Conservation (phyloP, 306 rosid species). For the Rosa persica region DNA sequence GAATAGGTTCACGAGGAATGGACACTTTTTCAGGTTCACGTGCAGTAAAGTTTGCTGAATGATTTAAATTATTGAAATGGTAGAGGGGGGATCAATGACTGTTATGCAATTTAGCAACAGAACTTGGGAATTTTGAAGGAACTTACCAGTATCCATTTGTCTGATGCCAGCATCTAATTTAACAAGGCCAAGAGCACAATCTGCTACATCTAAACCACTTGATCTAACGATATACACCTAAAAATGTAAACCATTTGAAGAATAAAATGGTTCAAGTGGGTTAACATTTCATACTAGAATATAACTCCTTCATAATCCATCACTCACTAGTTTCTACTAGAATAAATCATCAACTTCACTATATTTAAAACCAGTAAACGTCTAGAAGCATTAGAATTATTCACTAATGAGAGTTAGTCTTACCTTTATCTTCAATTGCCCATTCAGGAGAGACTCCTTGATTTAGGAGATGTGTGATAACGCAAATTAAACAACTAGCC, state of each 20-base stretch:
- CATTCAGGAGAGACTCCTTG: background rate
- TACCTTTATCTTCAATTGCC: background rate
- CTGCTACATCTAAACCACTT: conserved; percentile 34
- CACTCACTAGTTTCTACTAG: background rate
- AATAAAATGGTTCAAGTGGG: background rate
- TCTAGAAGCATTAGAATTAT: background rate
- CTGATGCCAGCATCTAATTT: conserved; percentile 23
- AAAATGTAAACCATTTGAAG: conserved; percentile 3
- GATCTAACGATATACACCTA: conserved; percentile 59
- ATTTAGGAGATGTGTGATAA: background rate
- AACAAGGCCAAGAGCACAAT: conserved; percentile 45
- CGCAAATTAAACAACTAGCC: background rate
- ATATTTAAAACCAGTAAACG: background rate
- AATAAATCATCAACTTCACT: background rate
- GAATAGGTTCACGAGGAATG: conserved; percentile 18
- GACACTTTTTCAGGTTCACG: conserved; percentile 13
- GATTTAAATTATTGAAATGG: conserved; percentile 2
- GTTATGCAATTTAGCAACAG: background rate
- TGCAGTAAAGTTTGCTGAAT: conserved; percentile 11
- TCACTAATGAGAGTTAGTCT: background rate
- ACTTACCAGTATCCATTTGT: conserved; percentile 28
- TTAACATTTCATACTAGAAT: background rate
- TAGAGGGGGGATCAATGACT: background rate
- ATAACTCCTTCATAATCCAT: background rate
- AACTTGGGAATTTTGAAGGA: conserved; percentile 3